A percentile compares a stretch with the other conserved stretches of the same genome.
Evolutionary conservation across 2,329 filamentous ascomycete species (phyloP).

Genomic region (Phialemoniopsis sp.): DNA sequence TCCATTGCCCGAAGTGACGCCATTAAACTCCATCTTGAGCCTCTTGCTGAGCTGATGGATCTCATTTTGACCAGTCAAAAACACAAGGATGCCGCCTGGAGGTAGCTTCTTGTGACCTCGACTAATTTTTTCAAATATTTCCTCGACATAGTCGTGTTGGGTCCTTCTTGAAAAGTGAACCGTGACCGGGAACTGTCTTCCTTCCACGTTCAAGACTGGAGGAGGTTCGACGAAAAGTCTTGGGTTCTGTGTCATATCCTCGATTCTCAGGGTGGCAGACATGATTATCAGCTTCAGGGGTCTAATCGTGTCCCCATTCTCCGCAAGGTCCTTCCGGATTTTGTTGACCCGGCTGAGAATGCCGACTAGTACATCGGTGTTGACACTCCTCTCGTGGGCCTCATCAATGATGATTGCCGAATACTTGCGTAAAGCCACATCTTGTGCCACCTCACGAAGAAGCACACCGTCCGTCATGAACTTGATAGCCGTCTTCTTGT

Average conservation of each 20-base stretch:
- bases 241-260: constrained; percentile 83
- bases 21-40: constrained; percentile 64
- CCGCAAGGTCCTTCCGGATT: constrained; percentile 69
- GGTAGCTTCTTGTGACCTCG: constrained; percentile 87
- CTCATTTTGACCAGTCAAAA: constrained; percentile 90
- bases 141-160: constrained; percentile 82
- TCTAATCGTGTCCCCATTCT: constrained; percentile 65
- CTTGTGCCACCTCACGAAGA: constrained; percentile 83
- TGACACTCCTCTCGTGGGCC: constrained; percentile 94
- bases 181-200: constrained; percentile 86
- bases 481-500: constrained; percentile 82
- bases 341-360: constrained; percentile 93
- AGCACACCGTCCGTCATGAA: constrained; percentile 99
- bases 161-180: constrained; percentile 84
- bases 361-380: constrained; percentile 96
- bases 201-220: constrained; percentile 84
- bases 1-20: constrained; percentile 50
- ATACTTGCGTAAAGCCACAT: constrained; percentile 85
- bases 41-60: constrained; percentile 79
- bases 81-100: constrained; percentile 86
- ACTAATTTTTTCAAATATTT: constrained; percentile 82
- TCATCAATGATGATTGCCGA: constrained; percentile 94
- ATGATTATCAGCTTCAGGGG: constrained; percentile 95
- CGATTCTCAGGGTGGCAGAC: constrained; percentile 90
- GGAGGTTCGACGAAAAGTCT: constrained; percentile 75